A percentile compares a stretch with the other conserved stretches of the same genome.
phyloP scores from a whole-genome alignment of 192 early-diverging fungal species.

The Coemansia interrupta region DNA sequence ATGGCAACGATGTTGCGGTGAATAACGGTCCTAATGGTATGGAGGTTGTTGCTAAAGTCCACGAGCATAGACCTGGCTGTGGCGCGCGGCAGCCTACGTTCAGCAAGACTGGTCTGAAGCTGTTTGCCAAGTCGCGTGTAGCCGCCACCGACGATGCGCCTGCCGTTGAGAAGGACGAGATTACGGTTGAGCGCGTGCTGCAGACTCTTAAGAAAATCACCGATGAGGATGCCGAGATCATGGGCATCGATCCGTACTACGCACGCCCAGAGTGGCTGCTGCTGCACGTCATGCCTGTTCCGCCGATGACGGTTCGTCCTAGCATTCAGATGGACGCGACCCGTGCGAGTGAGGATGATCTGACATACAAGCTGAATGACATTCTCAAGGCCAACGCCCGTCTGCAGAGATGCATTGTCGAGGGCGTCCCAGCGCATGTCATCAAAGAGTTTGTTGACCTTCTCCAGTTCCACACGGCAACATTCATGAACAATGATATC shows the following conservation, averaged over 20 bases:
- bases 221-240: conserved; percentile 75
- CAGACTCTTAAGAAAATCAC: conserved; percentile 83
- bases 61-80: conserved; percentile 74
- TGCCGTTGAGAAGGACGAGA: conserved; percentile 58
- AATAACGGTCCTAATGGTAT: conserved; percentile 15
- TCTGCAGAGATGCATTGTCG: conserved; percentile 72
- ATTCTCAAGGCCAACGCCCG: conserved; percentile 91
- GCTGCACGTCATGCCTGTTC: conserved; percentile 88
- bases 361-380: conserved; percentile 90
- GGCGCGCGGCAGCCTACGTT: conserved; percentile 78
- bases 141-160: conserved; percentile 25
- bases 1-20: conserved; percentile 4
- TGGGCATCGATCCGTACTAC: conserved; percentile 87
- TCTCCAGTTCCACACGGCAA: conserved; percentile 92
- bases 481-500: conserved; percentile 97
- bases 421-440: conserved; percentile 85
- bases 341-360: conserved; percentile 88
- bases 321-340: conserved; percentile 91
- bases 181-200: conserved; percentile 73
- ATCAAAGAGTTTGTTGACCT: conserved; percentile 83
- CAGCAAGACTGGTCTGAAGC: conserved; percentile 74
- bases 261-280: conserved; percentile 99
- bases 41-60: conserved; percentile 36
- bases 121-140: conserved; percentile 48
- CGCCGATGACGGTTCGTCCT: conserved; percentile 94